phyloP scores from a whole-genome alignment of 192 early-diverging fungal genomes.

The Kappamyces sp. region DNA sequence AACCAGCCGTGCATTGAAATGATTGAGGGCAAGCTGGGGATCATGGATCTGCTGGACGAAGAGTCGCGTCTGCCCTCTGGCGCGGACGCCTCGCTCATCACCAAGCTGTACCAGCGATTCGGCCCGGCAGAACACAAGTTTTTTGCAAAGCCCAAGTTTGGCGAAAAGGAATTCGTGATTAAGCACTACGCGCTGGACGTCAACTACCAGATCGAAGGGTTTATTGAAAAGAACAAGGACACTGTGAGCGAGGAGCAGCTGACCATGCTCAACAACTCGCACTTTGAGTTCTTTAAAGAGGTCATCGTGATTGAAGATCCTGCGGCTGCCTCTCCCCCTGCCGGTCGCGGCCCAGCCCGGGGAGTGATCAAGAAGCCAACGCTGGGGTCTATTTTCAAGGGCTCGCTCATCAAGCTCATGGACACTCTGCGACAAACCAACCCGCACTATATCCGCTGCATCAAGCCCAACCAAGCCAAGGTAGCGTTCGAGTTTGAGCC shows the following conservation, averaged over 20 bases:
- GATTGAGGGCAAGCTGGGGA: conserved; percentile 93
- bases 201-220: conserved; percentile 86
- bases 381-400: conserved; percentile 95
- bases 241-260: conserved; percentile 91
- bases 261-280: conserved; percentile 66
- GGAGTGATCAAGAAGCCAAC: conserved; percentile 73
- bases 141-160: conserved; percentile 90
- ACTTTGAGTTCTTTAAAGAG: conserved; percentile 76
- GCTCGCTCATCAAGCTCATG: conserved; percentile 88
- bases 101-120: conserved; percentile 87
- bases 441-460: conserved; percentile 96
- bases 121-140: conserved; percentile 55
- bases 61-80: conserved; percentile 83
- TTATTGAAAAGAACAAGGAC: conserved; percentile 98
- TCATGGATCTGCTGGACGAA: conserved; percentile 94
- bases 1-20: conserved; percentile 98
- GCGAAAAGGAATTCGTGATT: conserved; percentile 81
- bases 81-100: conserved; percentile 74
- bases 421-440: conserved; percentile 89
- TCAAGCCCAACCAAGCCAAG: conserved; percentile 97
- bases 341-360: conserved; percentile 25
- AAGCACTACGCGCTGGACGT: conserved; percentile 95
- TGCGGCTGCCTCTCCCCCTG: conserved; percentile 23
- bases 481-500: conserved; percentile 88
- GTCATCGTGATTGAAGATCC: conserved; percentile 60